These are phyloP conservation scores for Dictyophora rubrovolvata DNA, from an alignment of 768 basidiomycete genomes.

Conservation along the genomic window DNA sequence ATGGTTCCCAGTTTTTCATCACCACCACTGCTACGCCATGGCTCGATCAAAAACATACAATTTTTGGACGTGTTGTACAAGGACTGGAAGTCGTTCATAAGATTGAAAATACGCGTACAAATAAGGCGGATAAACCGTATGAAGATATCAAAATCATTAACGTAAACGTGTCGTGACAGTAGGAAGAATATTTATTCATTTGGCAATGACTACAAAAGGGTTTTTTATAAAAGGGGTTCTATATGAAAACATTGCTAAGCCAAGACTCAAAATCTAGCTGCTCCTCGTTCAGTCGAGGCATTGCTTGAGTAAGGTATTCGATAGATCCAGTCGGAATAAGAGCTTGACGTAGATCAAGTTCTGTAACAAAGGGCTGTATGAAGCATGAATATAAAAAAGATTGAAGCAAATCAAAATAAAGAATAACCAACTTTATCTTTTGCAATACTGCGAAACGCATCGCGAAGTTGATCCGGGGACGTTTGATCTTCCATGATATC, in stretches of 20 bases:
- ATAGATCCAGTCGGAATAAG: slow-evolving; percentile 66
- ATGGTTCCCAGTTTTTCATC: slow-evolving; percentile 97
- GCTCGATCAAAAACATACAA: slow-evolving; percentile 86
- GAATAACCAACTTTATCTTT: slow-evolving; percentile 61
- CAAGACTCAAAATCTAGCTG: slow-evolving; percentile 12
- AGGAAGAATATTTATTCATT: neutral
- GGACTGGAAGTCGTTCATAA: slow-evolving; percentile 85
- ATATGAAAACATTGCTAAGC: neutral
- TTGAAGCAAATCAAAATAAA: neutral
- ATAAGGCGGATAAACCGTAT: slow-evolving; percentile 79
- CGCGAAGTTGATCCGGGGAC: slow-evolving; percentile 81
- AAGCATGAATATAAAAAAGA: neutral
- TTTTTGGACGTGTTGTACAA: slow-evolving; percentile 81
- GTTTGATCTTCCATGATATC: slow-evolving; percentile 95
- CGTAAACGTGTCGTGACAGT: slow-evolving; percentile 22
- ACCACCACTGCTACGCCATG: slow-evolving; percentile 91
- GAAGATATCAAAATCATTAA: slow-evolving; percentile 91
- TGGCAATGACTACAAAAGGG: neutral
- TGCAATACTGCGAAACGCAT: slow-evolving; percentile 88
- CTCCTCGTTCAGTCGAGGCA: slow-evolving; percentile 40
- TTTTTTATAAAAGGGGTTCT: neutral
- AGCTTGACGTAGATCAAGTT: slow-evolving; percentile 81
- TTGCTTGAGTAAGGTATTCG: slow-evolving; percentile 71
- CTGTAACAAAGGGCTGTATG: slow-evolving; percentile 79
- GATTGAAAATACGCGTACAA: slow-evolving; percentile 85